Evolutionary conservation across 805 yeast species (phyloP), one percentile per base, ranked within the genome.

Genomic region (Candida sonorensis): DNA sequence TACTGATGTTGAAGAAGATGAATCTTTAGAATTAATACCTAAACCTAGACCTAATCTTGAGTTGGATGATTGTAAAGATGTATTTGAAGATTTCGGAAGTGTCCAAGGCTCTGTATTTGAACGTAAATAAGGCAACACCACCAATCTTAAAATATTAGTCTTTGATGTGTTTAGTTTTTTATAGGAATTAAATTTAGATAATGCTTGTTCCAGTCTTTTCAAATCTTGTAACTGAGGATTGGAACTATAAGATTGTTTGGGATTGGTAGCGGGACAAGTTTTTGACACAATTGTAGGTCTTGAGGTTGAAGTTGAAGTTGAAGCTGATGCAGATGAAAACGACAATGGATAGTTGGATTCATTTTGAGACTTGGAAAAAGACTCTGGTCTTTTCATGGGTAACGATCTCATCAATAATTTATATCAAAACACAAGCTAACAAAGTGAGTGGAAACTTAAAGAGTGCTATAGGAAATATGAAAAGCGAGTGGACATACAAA

Each of bases 71-170:
- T 14, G 11, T 17, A 13, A 12, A n/a, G 24, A 22, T 15, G 35
- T 25, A 9, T 36, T 37, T 8, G 31, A 34, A 4, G 29, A 12
- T 16, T n/a, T n/a, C n/a, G 31, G 31, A 7, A 42, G 33, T 12
- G 47, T 13, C 39, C 44, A 37, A 9, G 38, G 36, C 10, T 34
- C 10, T 8, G 35, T 24, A 7, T 33, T 34, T 4, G 46, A 33
- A 33, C 75, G 48, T 12, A 70, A 47, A 38, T 64, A 66, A 13
- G 72, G 73, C 17, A 73, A 50, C 14, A 73, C 50, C 4, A 65
- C 53, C 2, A 72, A 61, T 23, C 79, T 52, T 19, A 73, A 50
- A 10, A 72, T 55, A 46, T 72, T 73, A 3, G 70, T 53, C 40
- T 66, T 64, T n/a, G 54, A 37, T 5, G 64, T 51, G 8, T 62